Conservation (phyloP, 495 filamentous ascomycete species). For the Hypoxylon rickii region DNA sequence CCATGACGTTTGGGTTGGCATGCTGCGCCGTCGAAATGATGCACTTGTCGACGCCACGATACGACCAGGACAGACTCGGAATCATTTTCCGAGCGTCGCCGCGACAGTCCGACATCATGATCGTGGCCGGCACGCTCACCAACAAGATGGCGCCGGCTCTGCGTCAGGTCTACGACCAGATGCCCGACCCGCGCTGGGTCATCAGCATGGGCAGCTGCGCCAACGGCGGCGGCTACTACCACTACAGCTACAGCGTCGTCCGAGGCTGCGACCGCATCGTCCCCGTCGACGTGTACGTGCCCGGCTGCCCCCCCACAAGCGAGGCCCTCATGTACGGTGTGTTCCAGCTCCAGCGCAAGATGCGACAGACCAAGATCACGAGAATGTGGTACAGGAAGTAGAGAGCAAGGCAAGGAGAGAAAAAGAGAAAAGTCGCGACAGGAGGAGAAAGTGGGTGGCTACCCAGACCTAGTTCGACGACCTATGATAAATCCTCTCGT, state of each 20-base stretch:
- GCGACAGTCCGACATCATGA: constrained; percentile 97
- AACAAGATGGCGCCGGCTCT: constrained; percentile 98
- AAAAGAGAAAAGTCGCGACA: background rate
- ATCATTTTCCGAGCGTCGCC: constrained; percentile 98
- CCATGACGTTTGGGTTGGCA: constrained; percentile 96
- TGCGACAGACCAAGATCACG: constrained; percentile 75
- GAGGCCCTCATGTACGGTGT: constrained; percentile 91
- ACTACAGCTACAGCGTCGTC: constrained; percentile 88
- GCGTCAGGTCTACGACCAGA: constrained; percentile 96
- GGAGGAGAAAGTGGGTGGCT: background rate
- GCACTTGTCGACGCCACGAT: constrained; percentile 93
- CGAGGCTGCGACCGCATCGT: constrained; percentile 89
- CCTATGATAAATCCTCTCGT: constrained; percentile 9
- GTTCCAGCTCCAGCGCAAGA: constrained; percentile 87
- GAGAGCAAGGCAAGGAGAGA: background rate
- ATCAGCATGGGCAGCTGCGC: constrained; percentile 91
- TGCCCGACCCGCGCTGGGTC: constrained; percentile 94
- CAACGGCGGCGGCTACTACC: constrained; percentile 93
- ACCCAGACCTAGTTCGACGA: constrained; percentile 1
- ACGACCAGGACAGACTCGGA: constrained; percentile 93
- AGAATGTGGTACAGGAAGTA: constrained; percentile 69
- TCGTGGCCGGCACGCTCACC: constrained; percentile 92
- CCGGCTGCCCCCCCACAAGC: constrained; percentile 86
- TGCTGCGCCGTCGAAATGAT: constrained; percentile 99
- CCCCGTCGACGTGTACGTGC: constrained; percentile 90